Evolutionary conservation across 2,329 filamentous ascomycete species (phyloP), one percentile per base, ranked within the genome.

Genomic region (Didymella segeticola): DNA sequence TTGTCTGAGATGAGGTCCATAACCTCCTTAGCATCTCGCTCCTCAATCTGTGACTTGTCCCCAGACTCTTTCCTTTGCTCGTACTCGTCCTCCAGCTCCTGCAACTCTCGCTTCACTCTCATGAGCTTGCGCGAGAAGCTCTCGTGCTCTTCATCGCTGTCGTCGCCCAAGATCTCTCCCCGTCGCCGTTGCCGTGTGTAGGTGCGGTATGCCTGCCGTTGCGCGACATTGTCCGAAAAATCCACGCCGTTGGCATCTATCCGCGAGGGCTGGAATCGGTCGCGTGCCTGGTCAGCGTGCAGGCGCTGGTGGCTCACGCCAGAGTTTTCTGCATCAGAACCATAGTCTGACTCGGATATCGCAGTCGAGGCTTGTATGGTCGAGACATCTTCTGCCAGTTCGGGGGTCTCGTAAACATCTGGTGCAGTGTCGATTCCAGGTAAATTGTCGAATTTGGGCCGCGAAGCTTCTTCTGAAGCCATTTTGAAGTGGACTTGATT

Each of bases 331-430:
- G 60, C 48, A 19, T 66, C 64, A 33, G 62, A 81, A 39, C 88
- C 85, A 25, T 85, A 83, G 70, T 86, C 82, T 43, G 73, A 74
- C 29, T 70, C 69, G 37, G 75, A 77, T 23, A 73, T 67, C 7
- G 71, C 68, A 20, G 72, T 73, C 17, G 74, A 74, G 39, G 71
- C 71, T 50, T 88, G 90, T 52, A 92, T 79, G 41, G 92, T 96
- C 19, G 92, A 96, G 60, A 86, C 89, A 75, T 96, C 93, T 70
- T 96, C 91, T 51, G 89, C 93, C 62, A 97, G 80, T 50, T 96
- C 93, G 62, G 93, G 93, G 14, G 95, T 98, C 77, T 98, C 93
- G 80, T 97, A 98, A 68, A 96, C 91, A 71, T 98, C 95, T 62
- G 93, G 93, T 23, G 93, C 92, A 48, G 89, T 89, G 77, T 97